Percentiles rank a stretch among this genome's conserved stretches.
Conservation (phyloP, 2,329 filamentous ascomycete species). For the Clarireedia monteithiana region DNA sequence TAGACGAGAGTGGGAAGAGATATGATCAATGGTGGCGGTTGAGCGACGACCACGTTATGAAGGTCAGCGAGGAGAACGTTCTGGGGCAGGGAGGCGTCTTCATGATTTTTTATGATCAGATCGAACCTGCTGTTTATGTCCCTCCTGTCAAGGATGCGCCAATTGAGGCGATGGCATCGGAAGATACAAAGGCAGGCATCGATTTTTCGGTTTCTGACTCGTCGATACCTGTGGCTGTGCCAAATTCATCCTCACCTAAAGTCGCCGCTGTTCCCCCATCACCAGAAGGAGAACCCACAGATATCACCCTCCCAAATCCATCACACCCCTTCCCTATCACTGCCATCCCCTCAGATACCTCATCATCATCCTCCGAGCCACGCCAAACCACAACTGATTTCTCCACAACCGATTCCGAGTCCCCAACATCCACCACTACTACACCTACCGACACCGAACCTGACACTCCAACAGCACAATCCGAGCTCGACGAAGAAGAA, state of each 20-base stretch:
- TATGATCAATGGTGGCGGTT: constrained; percentile 72
- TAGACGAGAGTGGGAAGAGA: constrained; percentile 23
- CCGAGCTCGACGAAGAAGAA: constrained; percentile 11
- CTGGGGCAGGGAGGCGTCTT: constrained; percentile 74
- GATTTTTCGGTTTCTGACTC: constrained; percentile 8
- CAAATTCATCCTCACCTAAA: too few species aligned
- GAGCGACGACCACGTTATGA: constrained; percentile 78
- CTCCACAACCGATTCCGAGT: constrained; percentile 14
- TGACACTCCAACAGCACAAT: constrained; percentile 20
- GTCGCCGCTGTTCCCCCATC: too few species aligned
- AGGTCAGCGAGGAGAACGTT: constrained; percentile 65
- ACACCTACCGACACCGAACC: constrained; percentile 9
- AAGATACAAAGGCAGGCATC: constrained; percentile 6
- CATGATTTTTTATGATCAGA: constrained; percentile 92
- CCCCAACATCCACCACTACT: constrained; percentile 12
- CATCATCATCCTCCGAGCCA: too few species aligned
- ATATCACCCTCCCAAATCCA: too few species aligned
- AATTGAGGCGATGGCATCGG: constrained; percentile 8
- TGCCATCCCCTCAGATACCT: too few species aligned
- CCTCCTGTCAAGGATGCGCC: not conserved
- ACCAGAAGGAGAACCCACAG: too few species aligned
- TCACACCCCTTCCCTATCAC: too few species aligned
- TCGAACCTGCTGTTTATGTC: constrained; percentile 37
- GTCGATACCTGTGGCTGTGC: too few species aligned
- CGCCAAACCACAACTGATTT: not conserved